These are phyloP conservation scores for Aspergillus egyptiacus DNA, from an alignment of 495 filamentous ascomycete species.

Conservation along the genomic window DNA sequence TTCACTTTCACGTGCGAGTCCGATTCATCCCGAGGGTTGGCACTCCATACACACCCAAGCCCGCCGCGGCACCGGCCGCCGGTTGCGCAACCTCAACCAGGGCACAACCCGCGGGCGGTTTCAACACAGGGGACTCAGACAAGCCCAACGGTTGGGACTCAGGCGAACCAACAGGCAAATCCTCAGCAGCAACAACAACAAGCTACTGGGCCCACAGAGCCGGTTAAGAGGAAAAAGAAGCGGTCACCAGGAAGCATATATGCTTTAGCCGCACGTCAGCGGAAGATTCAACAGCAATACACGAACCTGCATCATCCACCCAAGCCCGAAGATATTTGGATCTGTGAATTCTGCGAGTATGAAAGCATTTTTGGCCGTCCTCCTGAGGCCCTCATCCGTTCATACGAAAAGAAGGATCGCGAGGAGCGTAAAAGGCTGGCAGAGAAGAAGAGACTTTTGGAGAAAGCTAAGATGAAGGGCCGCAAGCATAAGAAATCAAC, in stretches of 20 bases:
- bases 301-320: conserved; percentile 72
- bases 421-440: conserved; percentile 73
- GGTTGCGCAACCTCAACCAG: conserved; percentile 24
- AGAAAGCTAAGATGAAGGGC: conserved; percentile 94
- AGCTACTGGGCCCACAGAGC: conserved; percentile 31
- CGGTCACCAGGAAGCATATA: conserved; percentile 53
- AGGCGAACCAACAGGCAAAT: conserved; percentile 24
- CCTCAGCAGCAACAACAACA: conserved; percentile 29
- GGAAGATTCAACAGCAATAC: conserved; percentile 64
- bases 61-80: conserved; percentile 31
- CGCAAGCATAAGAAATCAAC: conserved; percentile 72
- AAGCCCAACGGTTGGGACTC: conserved; percentile 46
- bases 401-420: conserved; percentile 92
- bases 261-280: conserved; percentile 57
- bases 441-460: conserved; percentile 76
- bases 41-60: conserved; percentile 39
- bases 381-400: conserved; percentile 76
- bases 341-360: conserved; percentile 91
- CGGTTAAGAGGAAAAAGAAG: conserved; percentile 48
- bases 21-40: conserved; percentile 60
- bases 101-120: conserved; percentile 34
- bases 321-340: conserved; percentile 74
- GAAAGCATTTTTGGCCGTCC: conserved; percentile 78
- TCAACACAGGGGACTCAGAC: conserved; percentile 60
- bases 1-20: conserved; percentile 91